Evolutionary conservation across 768 basidiomycete species (phyloP).

Genomic region (Auricularia sp.): DNA sequence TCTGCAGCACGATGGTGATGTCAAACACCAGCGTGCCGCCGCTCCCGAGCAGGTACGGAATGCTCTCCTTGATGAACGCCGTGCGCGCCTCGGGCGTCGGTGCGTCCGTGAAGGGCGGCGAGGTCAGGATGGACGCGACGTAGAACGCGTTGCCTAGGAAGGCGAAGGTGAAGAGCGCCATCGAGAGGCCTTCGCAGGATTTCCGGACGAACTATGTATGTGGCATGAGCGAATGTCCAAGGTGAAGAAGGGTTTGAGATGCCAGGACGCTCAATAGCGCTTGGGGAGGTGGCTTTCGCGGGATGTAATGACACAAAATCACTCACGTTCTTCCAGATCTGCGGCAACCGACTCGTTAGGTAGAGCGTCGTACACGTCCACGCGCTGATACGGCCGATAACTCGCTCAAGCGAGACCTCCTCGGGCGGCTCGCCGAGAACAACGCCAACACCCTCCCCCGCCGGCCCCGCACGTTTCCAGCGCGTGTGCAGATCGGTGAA

Average conservation of each 20-base stretch:
- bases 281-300: background rate
- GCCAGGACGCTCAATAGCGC: background rate
- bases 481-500: background rate
- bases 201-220: conserved; percentile 14
- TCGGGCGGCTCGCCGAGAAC: conserved; percentile 1
- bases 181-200: conserved; percentile 67
- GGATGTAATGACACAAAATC: background rate
- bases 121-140: conserved; percentile 78
- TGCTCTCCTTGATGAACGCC: conserved; percentile 65
- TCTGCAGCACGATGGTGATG: conserved; percentile 80
- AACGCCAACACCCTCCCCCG: background rate
- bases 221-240: background rate
- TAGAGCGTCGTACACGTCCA: conserved; percentile 93
- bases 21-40: conserved; percentile 92
- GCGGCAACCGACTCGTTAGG: conserved; percentile 86
- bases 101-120: conserved; percentile 43
- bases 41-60: conserved; percentile 90
- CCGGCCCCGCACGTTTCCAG: background rate
- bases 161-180: conserved; percentile 87
- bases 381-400: conserved; percentile 84
- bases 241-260: background rate
- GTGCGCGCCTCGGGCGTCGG: conserved; percentile 46
- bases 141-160: conserved; percentile 93
- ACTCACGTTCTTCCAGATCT: conserved; percentile 98
- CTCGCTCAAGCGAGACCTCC: conserved; percentile 34